Conservation (phyloP, 129 eudicot genomes). For the Daucus carota region DNA sequence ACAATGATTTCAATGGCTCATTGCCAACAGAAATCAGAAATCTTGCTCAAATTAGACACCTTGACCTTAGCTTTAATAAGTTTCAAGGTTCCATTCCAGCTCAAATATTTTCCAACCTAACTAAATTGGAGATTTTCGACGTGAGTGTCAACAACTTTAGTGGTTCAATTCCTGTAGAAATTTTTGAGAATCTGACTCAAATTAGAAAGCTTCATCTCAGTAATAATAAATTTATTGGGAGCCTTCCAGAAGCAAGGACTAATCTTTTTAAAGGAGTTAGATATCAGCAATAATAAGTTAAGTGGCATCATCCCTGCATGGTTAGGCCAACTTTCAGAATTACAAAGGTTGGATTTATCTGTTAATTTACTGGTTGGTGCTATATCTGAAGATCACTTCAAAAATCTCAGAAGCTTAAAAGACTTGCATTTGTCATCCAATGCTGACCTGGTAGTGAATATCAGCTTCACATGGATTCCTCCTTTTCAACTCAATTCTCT, state of each 20-base stretch:
- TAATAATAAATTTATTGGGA: not conserved
- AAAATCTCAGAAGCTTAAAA: not conserved
- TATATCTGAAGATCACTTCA: conserved; percentile 1
- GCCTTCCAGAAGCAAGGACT: not conserved
- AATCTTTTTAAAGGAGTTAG: not conserved
- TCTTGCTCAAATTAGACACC: conserved; percentile 9
- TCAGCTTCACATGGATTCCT: not conserved
- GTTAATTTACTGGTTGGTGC: not conserved
- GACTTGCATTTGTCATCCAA: not conserved
- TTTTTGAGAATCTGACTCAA: not conserved
- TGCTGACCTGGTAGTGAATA: not conserved
- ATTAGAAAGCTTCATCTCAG: not conserved
- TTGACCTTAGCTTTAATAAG: conserved; percentile 4
- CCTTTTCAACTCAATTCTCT: conserved; percentile 7
- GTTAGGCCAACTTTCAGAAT: conserved; percentile 7
- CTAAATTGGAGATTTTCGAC: not conserved
- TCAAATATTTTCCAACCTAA: not conserved
- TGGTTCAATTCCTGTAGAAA: conserved; percentile 1
- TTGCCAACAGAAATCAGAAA: not conserved
- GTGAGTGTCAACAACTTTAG: not conserved
- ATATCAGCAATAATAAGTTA: not conserved
- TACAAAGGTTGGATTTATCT: not conserved
- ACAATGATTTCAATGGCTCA: not conserved
- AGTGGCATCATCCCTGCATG: conserved; percentile 3
- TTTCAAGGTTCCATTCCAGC: not conserved